Evolutionary conservation across 164 flowering plant genomes (phyloP).

Genomic region (Chimonanthus salicifolius): DNA sequence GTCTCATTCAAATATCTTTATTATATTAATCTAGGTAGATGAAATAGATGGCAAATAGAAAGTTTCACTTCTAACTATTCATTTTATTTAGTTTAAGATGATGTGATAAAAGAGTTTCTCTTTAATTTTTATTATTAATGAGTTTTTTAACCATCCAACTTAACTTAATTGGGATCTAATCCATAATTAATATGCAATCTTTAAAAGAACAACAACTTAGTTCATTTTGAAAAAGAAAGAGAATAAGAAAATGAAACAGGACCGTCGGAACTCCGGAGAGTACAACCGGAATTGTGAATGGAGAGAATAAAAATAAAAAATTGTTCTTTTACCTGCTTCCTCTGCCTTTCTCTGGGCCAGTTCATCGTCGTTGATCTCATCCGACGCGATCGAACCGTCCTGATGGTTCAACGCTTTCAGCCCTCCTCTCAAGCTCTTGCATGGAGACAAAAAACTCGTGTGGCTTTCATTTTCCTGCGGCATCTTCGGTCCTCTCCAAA

Average conservation of each 20-base stretch:
- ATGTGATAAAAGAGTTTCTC: background rate
- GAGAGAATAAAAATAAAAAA: background rate
- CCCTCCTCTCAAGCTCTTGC: constrained; percentile 42
- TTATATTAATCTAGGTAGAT: too few relatives aligned
- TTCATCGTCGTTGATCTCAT: constrained; percentile 35
- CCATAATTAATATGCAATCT: too few relatives aligned
- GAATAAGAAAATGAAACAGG: too few relatives aligned
- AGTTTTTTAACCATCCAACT: too few relatives aligned
- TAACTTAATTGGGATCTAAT: too few relatives aligned
- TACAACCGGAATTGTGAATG: background rate
- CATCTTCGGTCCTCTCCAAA: constrained; percentile 13
- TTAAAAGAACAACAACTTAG: too few relatives aligned
- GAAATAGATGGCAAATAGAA: too few relatives aligned
- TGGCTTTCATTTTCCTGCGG: constrained; percentile 20
- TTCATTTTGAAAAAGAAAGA: too few relatives aligned
- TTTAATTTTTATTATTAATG: too few relatives aligned
- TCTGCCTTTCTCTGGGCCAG: constrained; percentile 14
- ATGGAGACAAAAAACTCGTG: constrained; percentile 27
- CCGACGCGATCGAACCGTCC: constrained; percentile 23
- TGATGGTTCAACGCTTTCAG: constrained; percentile 26
- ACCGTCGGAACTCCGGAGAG: too few relatives aligned
- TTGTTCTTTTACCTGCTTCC: constrained; percentile 10
- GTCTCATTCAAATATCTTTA: too few relatives aligned
- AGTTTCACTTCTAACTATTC: too few relatives aligned
- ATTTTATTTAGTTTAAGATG: background rate